Conservation (phyloP, 345 rosid genomes). For the Geranium rotundifolium region DNA sequence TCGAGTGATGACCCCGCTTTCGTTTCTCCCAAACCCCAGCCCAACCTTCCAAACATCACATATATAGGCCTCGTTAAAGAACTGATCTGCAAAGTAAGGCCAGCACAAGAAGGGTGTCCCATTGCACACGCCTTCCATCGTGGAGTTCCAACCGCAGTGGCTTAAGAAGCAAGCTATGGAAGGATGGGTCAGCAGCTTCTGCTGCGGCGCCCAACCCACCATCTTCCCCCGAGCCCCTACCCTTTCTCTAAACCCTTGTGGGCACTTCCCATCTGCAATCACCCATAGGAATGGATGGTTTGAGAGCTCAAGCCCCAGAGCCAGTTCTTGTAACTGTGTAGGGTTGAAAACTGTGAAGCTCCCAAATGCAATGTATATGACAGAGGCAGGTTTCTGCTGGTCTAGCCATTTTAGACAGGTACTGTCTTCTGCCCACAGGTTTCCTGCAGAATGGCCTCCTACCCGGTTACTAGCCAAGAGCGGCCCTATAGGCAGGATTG, state of each 20-base stretch:
- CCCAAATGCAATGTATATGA: slow-evolving; percentile 1
- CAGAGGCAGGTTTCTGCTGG: not conserved
- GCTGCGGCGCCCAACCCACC: slow-evolving; percentile 7
- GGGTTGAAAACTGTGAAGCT: not conserved
- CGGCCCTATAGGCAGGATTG: slow-evolving; percentile 12
- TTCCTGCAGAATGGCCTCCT: slow-evolving; percentile 2
- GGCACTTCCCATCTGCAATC: not conserved
- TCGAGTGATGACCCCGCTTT: slow-evolving; percentile 1
- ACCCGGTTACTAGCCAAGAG: slow-evolving; percentile 5
- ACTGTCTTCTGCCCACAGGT: slow-evolving; percentile 3
- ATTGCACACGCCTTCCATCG: slow-evolving; percentile 33
- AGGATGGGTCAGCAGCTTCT: slow-evolving; percentile 7
- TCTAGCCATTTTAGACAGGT: slow-evolving; percentile 1
- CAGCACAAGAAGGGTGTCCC: slow-evolving; percentile 42
- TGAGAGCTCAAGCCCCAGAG: not conserved
- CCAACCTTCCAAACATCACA: slow-evolving; percentile 33
- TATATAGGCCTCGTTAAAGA: slow-evolving; percentile 22
- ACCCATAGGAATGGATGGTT: not conserved
- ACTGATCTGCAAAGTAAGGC: slow-evolving; percentile 40
- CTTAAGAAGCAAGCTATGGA: slow-evolving; percentile 19
- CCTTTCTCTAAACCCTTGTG: slow-evolving; percentile 1
- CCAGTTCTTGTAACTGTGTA: not conserved
- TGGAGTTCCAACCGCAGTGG: slow-evolving; percentile 62
- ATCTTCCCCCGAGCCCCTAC: not conserved
- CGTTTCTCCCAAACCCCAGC: slow-evolving; percentile 3